Evolutionary conservation across 495 filamentous ascomycete species (phyloP).

Genomic region (Penicillium coprophilum): DNA sequence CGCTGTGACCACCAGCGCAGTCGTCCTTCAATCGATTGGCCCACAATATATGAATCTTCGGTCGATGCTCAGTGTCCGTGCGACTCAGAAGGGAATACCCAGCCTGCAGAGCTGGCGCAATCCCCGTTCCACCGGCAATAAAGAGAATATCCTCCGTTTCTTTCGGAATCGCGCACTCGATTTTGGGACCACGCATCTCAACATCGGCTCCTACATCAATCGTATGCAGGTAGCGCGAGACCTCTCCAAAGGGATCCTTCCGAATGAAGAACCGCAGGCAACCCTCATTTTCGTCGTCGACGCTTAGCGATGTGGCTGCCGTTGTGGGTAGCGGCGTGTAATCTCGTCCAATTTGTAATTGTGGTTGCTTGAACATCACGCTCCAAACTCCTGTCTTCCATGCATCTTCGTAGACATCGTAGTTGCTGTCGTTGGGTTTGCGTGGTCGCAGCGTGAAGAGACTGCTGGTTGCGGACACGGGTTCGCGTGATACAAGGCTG

Average conservation of each 20-base stretch:
- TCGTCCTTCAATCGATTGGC: conserved; percentile 61
- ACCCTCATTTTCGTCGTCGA: conserved; percentile 37
- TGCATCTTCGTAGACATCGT: conserved; percentile 47
- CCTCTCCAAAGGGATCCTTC: conserved; percentile 55
- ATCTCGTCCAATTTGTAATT: conserved; percentile 80
- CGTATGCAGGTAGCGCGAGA: conserved; percentile 67
- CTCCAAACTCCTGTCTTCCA: conserved; percentile 72
- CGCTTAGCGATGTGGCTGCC: conserved; percentile 20
- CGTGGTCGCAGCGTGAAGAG: conserved; percentile 67
- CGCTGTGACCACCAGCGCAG: conserved; percentile 48
- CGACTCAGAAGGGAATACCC: conserved; percentile 56
- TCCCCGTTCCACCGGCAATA: conserved; percentile 89
- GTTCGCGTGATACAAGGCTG: conserved; percentile 61
- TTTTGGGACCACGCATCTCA: conserved; percentile 73
- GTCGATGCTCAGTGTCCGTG: conserved; percentile 23
- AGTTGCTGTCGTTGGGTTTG: conserved; percentile 37
- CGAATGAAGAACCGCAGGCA: conserved; percentile 57
- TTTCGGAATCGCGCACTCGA: conserved; percentile 63
- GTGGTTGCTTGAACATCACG: conserved; percentile 90
- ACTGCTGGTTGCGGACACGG: conserved; percentile 71
- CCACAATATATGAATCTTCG: conserved; percentile 65
- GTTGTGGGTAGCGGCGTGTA: conserved; percentile 82
- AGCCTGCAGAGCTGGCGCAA: conserved; percentile 84
- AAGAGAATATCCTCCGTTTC: conserved; percentile 66
- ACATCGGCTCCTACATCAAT: conserved; percentile 60